These are phyloP conservation scores for Athelia sp. DNA, from an alignment of 1,284 basidiomycete genomes.

Conservation along the genomic window DNA sequence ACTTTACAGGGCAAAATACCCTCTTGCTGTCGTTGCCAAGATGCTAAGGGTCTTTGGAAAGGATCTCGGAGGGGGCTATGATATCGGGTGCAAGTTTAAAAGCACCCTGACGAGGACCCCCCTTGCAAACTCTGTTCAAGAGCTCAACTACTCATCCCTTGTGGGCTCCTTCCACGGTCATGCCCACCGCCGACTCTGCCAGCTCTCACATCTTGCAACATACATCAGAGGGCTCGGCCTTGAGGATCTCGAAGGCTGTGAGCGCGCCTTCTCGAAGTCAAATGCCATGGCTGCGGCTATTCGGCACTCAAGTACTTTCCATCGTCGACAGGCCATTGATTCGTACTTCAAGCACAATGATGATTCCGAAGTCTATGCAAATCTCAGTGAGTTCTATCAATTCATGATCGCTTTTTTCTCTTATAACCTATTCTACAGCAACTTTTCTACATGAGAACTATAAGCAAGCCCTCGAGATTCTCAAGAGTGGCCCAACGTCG, in stretches of 20 bases:
- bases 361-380: slow-evolving; percentile 12
- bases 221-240: slow-evolving; percentile 10
- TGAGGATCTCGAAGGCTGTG: slow-evolving; percentile 10
- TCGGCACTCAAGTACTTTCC: slow-evolving; percentile 10
- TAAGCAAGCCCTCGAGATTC: slow-evolving; percentile 8
- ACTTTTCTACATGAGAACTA: slow-evolving; percentile 8
- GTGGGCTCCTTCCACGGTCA: slow-evolving; percentile 16
- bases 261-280: slow-evolving; percentile 12
- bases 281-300: slow-evolving; percentile 11
- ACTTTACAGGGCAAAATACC: slow-evolving; percentile 28
- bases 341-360: slow-evolving; percentile 13
- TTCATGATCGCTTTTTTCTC: neutral
- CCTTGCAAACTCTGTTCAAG: slow-evolving; percentile 5
- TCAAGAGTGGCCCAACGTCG: neutral
- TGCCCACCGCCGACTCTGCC: slow-evolving; percentile 15
- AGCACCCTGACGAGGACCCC: slow-evolving; percentile 9
- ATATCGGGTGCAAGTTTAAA: slow-evolving; percentile 15
- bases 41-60: slow-evolving; percentile 20
- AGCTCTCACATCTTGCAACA: slow-evolving; percentile 9
- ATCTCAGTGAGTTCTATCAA: slow-evolving; percentile 9
- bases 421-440: neutral
- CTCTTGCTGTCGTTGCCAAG: slow-evolving; percentile 19
- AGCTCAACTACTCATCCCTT: slow-evolving; percentile 4
- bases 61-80: slow-evolving; percentile 20
- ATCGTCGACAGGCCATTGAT: slow-evolving; percentile 12